These are phyloP conservation scores for Phytophthora europaea DNA, from an alignment of 352 stramenopile species.

Conservation along the genomic window DNA sequence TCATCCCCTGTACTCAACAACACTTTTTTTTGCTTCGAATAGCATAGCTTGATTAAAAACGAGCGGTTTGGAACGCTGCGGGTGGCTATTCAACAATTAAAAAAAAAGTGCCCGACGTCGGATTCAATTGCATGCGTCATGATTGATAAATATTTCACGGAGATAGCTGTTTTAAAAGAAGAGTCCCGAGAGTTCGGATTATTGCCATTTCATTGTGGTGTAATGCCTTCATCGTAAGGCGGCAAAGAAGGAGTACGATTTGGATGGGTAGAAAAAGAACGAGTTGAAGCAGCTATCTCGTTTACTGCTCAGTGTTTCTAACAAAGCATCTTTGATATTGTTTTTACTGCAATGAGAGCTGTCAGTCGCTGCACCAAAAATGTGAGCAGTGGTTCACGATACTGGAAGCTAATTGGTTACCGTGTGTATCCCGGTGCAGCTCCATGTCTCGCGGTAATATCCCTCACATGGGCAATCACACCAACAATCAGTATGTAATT, in stretches of 20 bases:
- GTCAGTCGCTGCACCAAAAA: conserved; percentile 6
- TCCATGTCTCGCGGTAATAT: conserved; percentile 13
- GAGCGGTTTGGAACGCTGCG: not conserved
- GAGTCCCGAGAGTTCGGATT: not conserved
- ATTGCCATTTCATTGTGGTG: conserved; percentile 18
- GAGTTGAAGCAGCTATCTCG: conserved; percentile 5
- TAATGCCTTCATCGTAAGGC: not conserved
- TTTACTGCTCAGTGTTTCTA: not conserved
- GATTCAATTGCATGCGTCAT: not conserved
- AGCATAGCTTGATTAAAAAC: not conserved
- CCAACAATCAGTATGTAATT: too few species aligned
- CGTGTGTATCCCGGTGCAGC: not conserved
- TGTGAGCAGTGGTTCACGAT: not conserved
- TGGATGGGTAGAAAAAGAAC: conserved; percentile 4
- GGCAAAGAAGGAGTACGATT: not conserved
- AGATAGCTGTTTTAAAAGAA: not conserved
- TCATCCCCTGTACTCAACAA: not conserved
- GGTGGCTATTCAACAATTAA: not conserved
- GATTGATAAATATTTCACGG: not conserved
- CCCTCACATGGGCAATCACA: conserved; percentile 20
- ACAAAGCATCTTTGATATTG: not conserved
- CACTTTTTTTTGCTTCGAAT: not conserved
- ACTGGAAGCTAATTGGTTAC: too few species aligned
- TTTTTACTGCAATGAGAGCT: conserved; percentile 9
- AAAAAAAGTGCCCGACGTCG: not conserved